Evolutionary conservation across 805 yeast genomes (phyloP).

Genomic region (Candida multigemmis): DNA sequence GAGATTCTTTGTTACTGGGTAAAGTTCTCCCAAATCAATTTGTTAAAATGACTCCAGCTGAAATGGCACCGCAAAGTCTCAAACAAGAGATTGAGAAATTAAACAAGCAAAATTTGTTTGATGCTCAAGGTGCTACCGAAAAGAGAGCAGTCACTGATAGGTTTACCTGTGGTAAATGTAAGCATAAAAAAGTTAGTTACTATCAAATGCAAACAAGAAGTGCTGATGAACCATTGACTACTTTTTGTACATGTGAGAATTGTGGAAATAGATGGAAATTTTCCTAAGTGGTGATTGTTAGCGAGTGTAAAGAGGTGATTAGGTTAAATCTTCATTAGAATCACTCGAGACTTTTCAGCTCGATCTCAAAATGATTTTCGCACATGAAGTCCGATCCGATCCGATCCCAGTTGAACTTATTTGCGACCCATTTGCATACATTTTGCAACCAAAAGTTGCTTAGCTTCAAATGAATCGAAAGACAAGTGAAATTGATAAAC

Average conservation of each 20-base stretch:
- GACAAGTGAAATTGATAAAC: too few relatives aligned
- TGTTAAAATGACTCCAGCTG: constrained; percentile 82
- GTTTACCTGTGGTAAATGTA: constrained; percentile 96
- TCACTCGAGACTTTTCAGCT: too few relatives aligned
- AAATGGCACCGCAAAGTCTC: constrained; percentile 88
- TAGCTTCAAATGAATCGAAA: too few relatives aligned
- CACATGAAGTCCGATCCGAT: too few relatives aligned
- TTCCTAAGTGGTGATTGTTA: too few relatives aligned
- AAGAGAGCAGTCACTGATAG: constrained; percentile 94
- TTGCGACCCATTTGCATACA: too few relatives aligned
- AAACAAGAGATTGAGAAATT: constrained; percentile 79
- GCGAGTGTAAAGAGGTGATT: too few relatives aligned
- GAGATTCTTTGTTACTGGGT: constrained; percentile 59
- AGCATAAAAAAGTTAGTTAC: constrained; percentile 92
- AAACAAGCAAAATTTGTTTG: constrained; percentile 82
- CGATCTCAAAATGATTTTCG: too few relatives aligned
- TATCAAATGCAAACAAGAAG: constrained; percentile 97
- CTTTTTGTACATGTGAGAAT: constrained; percentile 95
- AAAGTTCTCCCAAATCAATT: constrained; percentile 58
- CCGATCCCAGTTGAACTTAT: too few relatives aligned
- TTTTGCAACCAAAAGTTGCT: too few relatives aligned
- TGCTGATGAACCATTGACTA: constrained; percentile 97
- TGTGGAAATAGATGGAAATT: constrained; percentile 99
- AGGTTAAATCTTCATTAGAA: too few relatives aligned
- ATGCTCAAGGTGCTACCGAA: constrained; percentile 96